phyloP scores from a whole-genome alignment of 345 rosid genomes.

The Durio zibethinus region DNA sequence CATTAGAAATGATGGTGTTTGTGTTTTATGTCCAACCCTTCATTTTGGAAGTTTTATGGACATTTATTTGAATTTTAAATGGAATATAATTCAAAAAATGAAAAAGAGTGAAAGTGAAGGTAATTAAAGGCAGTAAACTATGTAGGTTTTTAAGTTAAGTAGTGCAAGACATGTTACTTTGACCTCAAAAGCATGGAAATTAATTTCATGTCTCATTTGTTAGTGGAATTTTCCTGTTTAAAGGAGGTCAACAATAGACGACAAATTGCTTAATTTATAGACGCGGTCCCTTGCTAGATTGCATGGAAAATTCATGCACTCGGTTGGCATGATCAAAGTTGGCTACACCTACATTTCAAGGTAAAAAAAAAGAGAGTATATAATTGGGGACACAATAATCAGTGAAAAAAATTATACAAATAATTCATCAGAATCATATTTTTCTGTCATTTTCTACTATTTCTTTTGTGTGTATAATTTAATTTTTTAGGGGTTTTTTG shows the following conservation, averaged over 20 bases:
- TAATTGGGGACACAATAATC: conserved; percentile 36
- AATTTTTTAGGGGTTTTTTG: conserved; percentile 26
- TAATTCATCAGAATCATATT: neutral
- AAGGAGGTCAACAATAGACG: conserved; percentile 35
- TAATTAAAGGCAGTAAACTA: neutral
- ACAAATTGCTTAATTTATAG: conserved; percentile 19
- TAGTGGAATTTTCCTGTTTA: conserved; percentile 28
- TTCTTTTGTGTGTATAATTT: conserved; percentile 14
- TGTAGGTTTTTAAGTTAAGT: neutral
- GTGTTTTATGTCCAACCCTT: neutral
- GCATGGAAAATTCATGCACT: conserved; percentile 15
- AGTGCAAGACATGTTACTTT: conserved; percentile 24
- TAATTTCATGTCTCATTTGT: conserved; percentile 3
- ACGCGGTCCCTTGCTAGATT: neutral
- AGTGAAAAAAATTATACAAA: neutral
- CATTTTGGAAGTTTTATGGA: neutral
- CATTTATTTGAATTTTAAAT: neutral
- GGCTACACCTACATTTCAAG: neutral
- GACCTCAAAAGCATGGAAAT: conserved; percentile 26
- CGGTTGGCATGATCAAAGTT: neutral
- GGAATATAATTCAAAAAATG: neutral
- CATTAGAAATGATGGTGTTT: neutral
- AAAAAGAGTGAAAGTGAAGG: neutral
- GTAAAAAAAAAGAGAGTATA: neutral
- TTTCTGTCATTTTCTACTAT: conserved; percentile 23